A percentile compares a stretch with the other conserved stretches of the same genome.
These are phyloP conservation scores for Cryphonectria nitschkei DNA, from an alignment of 2,329 filamentous ascomycete genomes.

Conservation along the genomic window DNA sequence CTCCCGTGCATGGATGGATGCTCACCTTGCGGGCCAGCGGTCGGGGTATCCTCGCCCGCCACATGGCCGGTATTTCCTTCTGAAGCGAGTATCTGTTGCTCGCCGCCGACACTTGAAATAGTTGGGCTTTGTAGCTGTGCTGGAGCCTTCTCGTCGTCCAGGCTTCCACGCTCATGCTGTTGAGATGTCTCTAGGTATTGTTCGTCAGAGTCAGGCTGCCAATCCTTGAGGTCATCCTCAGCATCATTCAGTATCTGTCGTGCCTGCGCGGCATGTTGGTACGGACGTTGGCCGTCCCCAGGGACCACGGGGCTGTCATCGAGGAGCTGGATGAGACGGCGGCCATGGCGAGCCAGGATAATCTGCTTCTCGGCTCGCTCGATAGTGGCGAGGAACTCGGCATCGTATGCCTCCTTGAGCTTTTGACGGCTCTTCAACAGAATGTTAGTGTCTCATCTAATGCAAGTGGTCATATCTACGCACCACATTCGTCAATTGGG, in stretches of 20 bases:
- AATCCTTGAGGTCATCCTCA: conserved; percentile 82
- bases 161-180: conserved; percentile 16
- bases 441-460: conserved; percentile 23
- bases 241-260: conserved; percentile 90
- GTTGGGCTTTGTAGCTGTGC: conserved; percentile 20
- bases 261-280: conserved; percentile 67
- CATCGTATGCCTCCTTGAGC: conserved; percentile 90
- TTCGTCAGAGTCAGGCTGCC: conserved; percentile 57
- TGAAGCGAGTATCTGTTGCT: conserved; percentile 4
- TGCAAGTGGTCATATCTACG: conserved; percentile 40
- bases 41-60: conserved; percentile 18
- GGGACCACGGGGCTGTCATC: conserved; percentile 91
- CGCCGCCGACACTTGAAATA: conserved; percentile 10
- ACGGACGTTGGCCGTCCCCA: conserved; percentile 74
- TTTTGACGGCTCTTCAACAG: conserved; percentile 80
- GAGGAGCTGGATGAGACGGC: conserved; percentile 79
- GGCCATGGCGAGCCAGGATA: conserved; percentile 88
- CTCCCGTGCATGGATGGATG: conserved; percentile 12
- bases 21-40: conserved; percentile 26
- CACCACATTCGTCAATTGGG: conserved; percentile 93
- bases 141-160: neutral
- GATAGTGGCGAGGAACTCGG: conserved; percentile 87
- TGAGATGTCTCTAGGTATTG: conserved; percentile 24
- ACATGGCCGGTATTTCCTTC: neutral
- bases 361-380: conserved; percentile 97